These are phyloP conservation scores for Linnemannia schmuckeri DNA, from an alignment of 192 early-diverging fungal genomes.

Conservation along the genomic window DNA sequence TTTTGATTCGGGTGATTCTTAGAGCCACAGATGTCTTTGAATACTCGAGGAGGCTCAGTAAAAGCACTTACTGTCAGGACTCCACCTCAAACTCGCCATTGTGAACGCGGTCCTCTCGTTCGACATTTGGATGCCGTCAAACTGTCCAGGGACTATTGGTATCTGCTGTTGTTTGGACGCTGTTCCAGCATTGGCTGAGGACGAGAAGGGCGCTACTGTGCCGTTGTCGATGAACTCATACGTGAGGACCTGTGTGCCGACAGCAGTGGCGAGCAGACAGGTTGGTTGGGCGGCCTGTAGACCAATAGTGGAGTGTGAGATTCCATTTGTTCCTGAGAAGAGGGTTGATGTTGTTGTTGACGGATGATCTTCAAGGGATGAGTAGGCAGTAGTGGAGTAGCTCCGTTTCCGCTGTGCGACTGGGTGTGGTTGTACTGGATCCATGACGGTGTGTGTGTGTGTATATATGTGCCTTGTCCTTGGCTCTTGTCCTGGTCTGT, in stretches of 20 bases:
- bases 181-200: neutral
- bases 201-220: neutral
- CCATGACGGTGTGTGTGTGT: conserved; percentile 12
- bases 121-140: conserved; percentile 44
- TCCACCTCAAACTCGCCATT: conserved; percentile 46
- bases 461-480: too few species aligned
- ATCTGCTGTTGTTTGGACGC: conserved; percentile 9
- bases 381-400: conserved; percentile 46
- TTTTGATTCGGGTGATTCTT: neutral
- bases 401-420: conserved; percentile 46
- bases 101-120: conserved; percentile 19
- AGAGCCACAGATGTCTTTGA: too few species aligned
- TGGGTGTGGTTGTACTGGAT: conserved; percentile 19
- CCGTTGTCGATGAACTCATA: conserved; percentile 45
- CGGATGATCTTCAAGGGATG: conserved; percentile 36
- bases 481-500: neutral
- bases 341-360: neutral
- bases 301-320: neutral
- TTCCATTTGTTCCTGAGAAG: neutral
- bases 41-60: neutral
- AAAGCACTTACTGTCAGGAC: conserved; percentile 46
- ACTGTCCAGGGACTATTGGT: conserved; percentile 28
- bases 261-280: conserved; percentile 32
- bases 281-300: conserved; percentile 2
- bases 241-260: conserved; percentile 19